Conservation (phyloP, 2,329 filamentous ascomycete genomes). For the Penicillium sp. region DNA sequence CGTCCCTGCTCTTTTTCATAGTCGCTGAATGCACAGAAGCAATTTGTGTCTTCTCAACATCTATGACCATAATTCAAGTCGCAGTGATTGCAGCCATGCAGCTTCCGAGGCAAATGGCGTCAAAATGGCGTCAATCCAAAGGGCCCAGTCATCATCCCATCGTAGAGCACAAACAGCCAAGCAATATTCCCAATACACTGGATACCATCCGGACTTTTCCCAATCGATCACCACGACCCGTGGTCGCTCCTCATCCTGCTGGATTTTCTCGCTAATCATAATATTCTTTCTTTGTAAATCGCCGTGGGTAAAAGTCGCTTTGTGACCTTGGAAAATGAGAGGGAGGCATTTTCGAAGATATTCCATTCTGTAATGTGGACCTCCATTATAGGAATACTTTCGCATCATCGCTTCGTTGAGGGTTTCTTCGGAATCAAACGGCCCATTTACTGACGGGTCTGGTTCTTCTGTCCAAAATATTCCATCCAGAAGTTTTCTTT, state of each 20-base stretch:
- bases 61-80: slow-evolving; percentile 24
- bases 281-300: slow-evolving; percentile 34
- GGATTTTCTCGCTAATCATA: slow-evolving; percentile 16
- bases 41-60: too few relatives aligned
- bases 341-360: slow-evolving; percentile 26
- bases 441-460: slow-evolving; percentile 25
- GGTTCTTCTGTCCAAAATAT: slow-evolving; percentile 28
- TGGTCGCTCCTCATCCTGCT: neutral
- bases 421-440: slow-evolving; percentile 26
- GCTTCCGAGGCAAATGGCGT: slow-evolving; percentile 31
- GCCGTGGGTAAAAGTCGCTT: slow-evolving; percentile 29
- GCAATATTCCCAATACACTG: slow-evolving; percentile 40
- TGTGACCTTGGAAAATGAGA: slow-evolving; percentile 20
- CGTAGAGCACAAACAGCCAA: slow-evolving; percentile 30
- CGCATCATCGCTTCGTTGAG: slow-evolving; percentile 26
- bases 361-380: slow-evolving; percentile 18
- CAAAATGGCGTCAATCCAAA: slow-evolving; percentile 31
- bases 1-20: too few relatives aligned
- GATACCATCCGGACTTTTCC: slow-evolving; percentile 40
- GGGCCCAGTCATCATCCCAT: slow-evolving; percentile 35
- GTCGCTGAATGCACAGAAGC: too few relatives aligned
- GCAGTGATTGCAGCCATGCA: slow-evolving; percentile 27
- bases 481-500: slow-evolving; percentile 20
- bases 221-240: slow-evolving; percentile 35
- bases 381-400: slow-evolving; percentile 23